These are phyloP conservation scores for Phycomyces nitens DNA, from an alignment of 192 early-diverging fungal species.

Conservation along the genomic window DNA sequence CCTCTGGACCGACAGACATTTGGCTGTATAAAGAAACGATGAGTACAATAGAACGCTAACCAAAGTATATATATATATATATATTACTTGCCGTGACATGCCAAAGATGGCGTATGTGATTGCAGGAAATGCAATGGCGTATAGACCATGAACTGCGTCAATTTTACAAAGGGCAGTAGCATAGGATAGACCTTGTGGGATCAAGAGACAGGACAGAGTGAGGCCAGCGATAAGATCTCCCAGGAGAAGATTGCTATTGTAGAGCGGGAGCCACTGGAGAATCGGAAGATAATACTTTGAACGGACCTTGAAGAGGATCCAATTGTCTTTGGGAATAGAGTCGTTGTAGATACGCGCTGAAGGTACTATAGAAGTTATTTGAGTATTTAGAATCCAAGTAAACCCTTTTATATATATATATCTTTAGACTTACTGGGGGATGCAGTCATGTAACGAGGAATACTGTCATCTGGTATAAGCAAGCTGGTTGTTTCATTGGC, in stretches of 20 bases:
- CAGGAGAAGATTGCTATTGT: slow-evolving; percentile 59
- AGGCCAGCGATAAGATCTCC: slow-evolving; percentile 83
- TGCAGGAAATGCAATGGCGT: slow-evolving; percentile 79
- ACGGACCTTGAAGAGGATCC: slow-evolving; percentile 53
- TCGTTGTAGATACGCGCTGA: slow-evolving; percentile 15
- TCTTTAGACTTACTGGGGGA: slow-evolving; percentile 31
- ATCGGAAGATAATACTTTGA: slow-evolving; percentile 93
- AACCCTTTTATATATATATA: too few species aligned
- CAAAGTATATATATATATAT: too few species aligned
- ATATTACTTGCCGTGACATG: slow-evolving; percentile 76
- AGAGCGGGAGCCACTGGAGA: slow-evolving; percentile 87
- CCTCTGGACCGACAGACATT: slow-evolving; percentile 93
- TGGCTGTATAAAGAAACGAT: slow-evolving; percentile 48
- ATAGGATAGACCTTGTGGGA: slow-evolving; percentile 83
- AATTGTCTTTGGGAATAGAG: slow-evolving; percentile 26
- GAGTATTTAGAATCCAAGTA: too few species aligned
- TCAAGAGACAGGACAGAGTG: slow-evolving; percentile 73
- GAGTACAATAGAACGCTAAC: not conserved
- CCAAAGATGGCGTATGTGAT: slow-evolving; percentile 89
- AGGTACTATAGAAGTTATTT: slow-evolving; percentile 18
- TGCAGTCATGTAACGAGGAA: slow-evolving; percentile 28
- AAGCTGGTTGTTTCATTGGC: slow-evolving; percentile 5
- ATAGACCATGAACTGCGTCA: slow-evolving; percentile 87
- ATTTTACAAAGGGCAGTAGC: slow-evolving; percentile 82
- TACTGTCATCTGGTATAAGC: slow-evolving; percentile 8